These are phyloP conservation scores for Solanum chilense DNA, from an alignment of 257 asterid species.

Conservation along the genomic window DNA sequence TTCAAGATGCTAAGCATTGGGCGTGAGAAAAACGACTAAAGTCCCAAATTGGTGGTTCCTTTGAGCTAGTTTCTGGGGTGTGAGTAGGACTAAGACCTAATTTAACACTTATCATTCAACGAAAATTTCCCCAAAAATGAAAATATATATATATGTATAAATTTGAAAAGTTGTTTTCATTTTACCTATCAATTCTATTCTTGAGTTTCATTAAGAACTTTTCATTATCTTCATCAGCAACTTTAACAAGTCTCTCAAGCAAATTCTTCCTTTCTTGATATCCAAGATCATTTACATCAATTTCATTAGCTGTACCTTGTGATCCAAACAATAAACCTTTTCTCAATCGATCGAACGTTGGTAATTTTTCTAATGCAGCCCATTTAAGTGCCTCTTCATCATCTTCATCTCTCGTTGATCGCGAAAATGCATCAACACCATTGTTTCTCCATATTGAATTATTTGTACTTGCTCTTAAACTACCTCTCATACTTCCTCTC, in stretches of 20 bases:
- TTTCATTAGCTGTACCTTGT: constrained; percentile 32
- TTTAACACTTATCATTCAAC: neutral
- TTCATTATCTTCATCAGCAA: constrained; percentile 53
- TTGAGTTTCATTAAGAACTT: constrained; percentile 48
- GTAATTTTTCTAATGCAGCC: constrained; percentile 62
- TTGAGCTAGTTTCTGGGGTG: too few relatives aligned
- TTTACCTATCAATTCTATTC: constrained; percentile 55
- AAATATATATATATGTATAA: neutral
- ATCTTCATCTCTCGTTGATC: constrained; percentile 45
- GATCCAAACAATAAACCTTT: constrained; percentile 57
- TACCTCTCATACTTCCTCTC: neutral
- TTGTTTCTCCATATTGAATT: neutral
- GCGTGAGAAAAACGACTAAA: too few relatives aligned
- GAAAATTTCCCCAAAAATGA: neutral
- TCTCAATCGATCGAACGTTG: constrained; percentile 54
- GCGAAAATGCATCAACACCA: constrained; percentile 17
- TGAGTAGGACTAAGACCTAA: too few relatives aligned
- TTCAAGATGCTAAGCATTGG: too few relatives aligned
- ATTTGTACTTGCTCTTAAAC: neutral
- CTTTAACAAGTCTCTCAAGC: constrained; percentile 35
- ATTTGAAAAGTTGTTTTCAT: neutral
- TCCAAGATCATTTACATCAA: constrained; percentile 39
- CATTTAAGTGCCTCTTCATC: constrained; percentile 63
- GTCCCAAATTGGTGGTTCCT: too few relatives aligned
- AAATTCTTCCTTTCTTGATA: constrained; percentile 26